Conservation (phyloP, 1,284 basidiomycete genomes). For the Amylostereum areolatum region DNA sequence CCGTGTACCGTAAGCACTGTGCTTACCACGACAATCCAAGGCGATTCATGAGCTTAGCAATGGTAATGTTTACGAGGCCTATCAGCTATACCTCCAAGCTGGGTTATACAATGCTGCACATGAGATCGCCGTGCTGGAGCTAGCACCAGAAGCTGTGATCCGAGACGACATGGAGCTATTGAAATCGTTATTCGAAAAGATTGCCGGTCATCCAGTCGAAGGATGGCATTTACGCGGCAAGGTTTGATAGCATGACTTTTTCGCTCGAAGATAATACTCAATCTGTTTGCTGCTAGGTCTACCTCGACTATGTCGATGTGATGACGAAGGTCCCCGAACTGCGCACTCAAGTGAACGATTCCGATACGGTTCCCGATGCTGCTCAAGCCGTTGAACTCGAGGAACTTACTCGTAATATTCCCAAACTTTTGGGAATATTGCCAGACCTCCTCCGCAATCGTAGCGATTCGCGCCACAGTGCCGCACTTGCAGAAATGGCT, state of each 20-base stretch:
- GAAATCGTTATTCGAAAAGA: slow-evolving; percentile 65
- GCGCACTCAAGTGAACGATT: slow-evolving; percentile 37
- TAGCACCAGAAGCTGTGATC: slow-evolving; percentile 89
- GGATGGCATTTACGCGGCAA: slow-evolving; percentile 80
- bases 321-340: slow-evolving; percentile 57
- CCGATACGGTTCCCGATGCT: slow-evolving; percentile 37
- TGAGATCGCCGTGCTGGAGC: slow-evolving; percentile 70
- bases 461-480: slow-evolving; percentile 53
- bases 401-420: slow-evolving; percentile 52
- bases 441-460: slow-evolving; percentile 62
- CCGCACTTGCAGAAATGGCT: slow-evolving; percentile 72
- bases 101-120: slow-evolving; percentile 73
- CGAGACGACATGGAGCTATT: slow-evolving; percentile 74
- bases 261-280: slow-evolving; percentile 5
- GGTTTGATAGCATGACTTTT: slow-evolving; percentile 33
- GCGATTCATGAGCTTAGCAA: slow-evolving; percentile 60
- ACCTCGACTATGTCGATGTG: slow-evolving; percentile 66
- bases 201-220: slow-evolving; percentile 58
- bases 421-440: slow-evolving; percentile 63
- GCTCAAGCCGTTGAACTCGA: slow-evolving; percentile 51
- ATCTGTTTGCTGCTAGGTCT: slow-evolving; percentile 36
- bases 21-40: slow-evolving; percentile 29
- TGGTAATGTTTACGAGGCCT: slow-evolving; percentile 72
- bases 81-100: slow-evolving; percentile 71
- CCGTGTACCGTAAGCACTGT: neutral